Conservation (phyloP, 2,329 filamentous ascomycete genomes). For the Cladophialophora chaetospira region DNA sequence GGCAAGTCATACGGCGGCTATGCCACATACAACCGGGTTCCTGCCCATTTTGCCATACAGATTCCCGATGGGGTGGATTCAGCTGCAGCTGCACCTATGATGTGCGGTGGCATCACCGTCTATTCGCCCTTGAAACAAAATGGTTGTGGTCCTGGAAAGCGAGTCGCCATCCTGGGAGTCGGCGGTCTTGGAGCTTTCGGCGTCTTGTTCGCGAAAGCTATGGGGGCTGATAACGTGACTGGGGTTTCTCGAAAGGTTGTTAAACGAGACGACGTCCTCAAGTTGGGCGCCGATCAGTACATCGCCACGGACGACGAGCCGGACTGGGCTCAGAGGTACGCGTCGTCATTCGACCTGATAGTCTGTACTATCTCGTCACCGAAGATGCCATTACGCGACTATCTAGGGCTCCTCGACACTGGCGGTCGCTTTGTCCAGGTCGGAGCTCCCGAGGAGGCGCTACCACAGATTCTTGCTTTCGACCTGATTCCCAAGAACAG, state of each 20-base stretch:
- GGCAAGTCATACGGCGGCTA: constrained; percentile 69
- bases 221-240: constrained; percentile 65
- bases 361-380: constrained; percentile 47
- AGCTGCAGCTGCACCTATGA: constrained; percentile 64
- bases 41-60: constrained; percentile 39
- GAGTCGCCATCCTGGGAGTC: constrained; percentile 70
- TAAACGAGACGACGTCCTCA: constrained; percentile 55
- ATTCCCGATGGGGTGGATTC: constrained; percentile 45
- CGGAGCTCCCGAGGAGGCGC: constrained; percentile 62
- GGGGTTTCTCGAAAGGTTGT: constrained; percentile 55
- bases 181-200: constrained; percentile 76
- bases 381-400: constrained; percentile 62
- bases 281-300: constrained; percentile 57
- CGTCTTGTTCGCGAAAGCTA: constrained; percentile 68
- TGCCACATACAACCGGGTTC: constrained; percentile 57
- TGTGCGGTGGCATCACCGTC: constrained; percentile 76
- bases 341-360: constrained; percentile 56
- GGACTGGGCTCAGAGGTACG: constrained; percentile 55
- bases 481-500: constrained; percentile 60
- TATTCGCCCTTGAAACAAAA: constrained; percentile 69
- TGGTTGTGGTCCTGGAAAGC: constrained; percentile 68
- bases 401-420: constrained; percentile 60
- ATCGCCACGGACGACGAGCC: constrained; percentile 61
- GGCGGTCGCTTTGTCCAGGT: constrained; percentile 67
- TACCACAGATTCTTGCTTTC: constrained; percentile 56